Evolutionary conservation across 495 filamentous ascomycete genomes (phyloP), one percentile per base, ranked within the genome.

Genomic region (Penicillium cataractarum): DNA sequence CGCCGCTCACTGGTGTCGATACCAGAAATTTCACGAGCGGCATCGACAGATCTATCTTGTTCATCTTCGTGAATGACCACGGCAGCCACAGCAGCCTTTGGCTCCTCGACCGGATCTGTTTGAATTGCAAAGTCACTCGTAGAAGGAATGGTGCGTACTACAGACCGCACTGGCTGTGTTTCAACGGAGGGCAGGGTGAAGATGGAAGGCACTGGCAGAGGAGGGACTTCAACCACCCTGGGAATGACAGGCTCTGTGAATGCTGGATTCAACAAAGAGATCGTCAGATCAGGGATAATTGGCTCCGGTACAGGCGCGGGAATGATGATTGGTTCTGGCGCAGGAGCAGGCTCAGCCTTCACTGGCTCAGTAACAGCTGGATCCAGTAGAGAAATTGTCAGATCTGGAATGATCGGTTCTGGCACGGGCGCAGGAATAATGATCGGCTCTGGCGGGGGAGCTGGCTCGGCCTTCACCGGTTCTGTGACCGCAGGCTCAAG

Each of bases 61-160:
- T 31, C 31, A 6, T 42, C 86, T 70, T 89, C 86, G 32, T 81
- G 80, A 62, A 88, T 64, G 37, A 72, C 62, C 17, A 77, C 55
- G 6, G 66, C 65, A 8, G 72, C 62, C 6, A 51, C 61, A 22
- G 66, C 62, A 26, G 66, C 53, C 21, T 61, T 66, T 12, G 66
- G 51, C 27, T 64, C 68, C 44, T 70, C 65, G 10, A 57, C 54
- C 2, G 65, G 57, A 26, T 73, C 70, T 22, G 70, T 71, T 26
- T 73, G 70, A 29, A 67, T 65, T 19, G 64, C 61, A 32, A 69
- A 58, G 27, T 68, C 61, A 49, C 53, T 42, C 61, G 63, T 64
- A 7, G 50, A 39, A 58, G 72, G 68, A 55, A 74, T 35, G 6
- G 61, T 56, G 31, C 40, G 63, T 42, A 65, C 50, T 15, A 65